Base-by-base conservation (phyloP, 192 early-diverging fungal species). In the Backusella tarrabulga region DNA sequence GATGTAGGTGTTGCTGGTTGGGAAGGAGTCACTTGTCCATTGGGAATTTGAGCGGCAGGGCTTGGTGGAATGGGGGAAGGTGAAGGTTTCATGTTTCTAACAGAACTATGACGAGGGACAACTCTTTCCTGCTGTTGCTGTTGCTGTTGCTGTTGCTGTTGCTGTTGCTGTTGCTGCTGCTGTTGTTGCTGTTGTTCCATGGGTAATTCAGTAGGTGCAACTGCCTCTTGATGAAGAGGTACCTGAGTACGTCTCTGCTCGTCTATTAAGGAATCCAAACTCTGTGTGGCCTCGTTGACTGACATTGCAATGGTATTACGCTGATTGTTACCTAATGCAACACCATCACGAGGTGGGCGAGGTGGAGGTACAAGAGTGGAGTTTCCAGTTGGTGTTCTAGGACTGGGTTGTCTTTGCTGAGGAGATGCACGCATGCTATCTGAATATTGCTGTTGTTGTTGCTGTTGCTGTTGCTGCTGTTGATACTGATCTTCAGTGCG, bases 341-440 rank as follows among this genome's bases (percentile, higher is more conserved):
- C 46, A 71, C 77, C 81, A 78, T 87, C 75, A 63, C 83, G 82
- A 34, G 68, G 81, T 19, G 50, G 85, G 44, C 66, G 83, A 60
- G 75, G 75, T 21, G 56, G 81, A 50, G 73, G 82, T 44, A 14
- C 72, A 52, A 75, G 77, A 77, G 77, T 82, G 77, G 42, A 77
- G 72, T 38, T 73, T 75, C 67, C 83, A 69, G 44, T 79, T 23
- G 73, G 35, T 19, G 76, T 52, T 41, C 68, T 38, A n/a, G 68
- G 69, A 26, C 50, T 69, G 29, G 76, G 50, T 12, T 54, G 50
- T 29, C 68, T 34, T 9, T 71, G 68, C 11, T 32, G 36, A 14
- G 74, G 63, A 66, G 63, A 67, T 23, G 63, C 21, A 32, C 63
- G 63, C 46, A 50, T 50, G 6, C 17, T 50, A 50, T 50, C 46